Conservation (phyloP, 176 grass and related monocot species). For the Triticum turgidum region DNA sequence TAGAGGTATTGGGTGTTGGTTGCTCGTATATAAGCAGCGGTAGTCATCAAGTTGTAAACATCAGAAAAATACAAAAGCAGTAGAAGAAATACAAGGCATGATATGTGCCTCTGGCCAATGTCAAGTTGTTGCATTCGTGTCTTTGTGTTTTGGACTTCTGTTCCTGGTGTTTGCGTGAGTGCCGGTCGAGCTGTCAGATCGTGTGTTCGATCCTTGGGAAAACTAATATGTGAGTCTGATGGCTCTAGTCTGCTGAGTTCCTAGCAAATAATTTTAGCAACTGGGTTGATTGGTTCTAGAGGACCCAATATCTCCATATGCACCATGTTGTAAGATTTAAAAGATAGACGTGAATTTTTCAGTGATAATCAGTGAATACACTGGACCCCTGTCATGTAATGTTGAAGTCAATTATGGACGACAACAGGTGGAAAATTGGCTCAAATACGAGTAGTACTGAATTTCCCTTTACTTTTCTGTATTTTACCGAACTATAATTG, state of each 20-base stretch:
- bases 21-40: no score
- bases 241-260: background rate
- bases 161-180: no score
- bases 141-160: no score
- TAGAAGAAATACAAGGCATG: no score
- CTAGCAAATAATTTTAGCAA: constrained; percentile 1
- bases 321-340: background rate
- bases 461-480: background rate
- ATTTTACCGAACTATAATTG: constrained; percentile 11
- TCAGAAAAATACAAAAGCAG: no score
- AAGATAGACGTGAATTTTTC: background rate
- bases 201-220: no score
- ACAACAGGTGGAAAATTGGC: background rate
- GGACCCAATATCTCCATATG: background rate
- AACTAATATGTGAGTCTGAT: no score
- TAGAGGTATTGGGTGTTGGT: no score
- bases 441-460: background rate
- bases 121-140: no score
- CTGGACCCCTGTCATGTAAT: background rate
- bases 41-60: no score
- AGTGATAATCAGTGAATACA: background rate
- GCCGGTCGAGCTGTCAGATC: no score
- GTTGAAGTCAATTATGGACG: background rate
- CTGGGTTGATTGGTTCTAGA: constrained; percentile 1
- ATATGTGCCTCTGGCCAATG: no score